Evolutionary conservation across 352 stramenopile species (phyloP).

Genomic region (Phytopythium aichiense): DNA sequence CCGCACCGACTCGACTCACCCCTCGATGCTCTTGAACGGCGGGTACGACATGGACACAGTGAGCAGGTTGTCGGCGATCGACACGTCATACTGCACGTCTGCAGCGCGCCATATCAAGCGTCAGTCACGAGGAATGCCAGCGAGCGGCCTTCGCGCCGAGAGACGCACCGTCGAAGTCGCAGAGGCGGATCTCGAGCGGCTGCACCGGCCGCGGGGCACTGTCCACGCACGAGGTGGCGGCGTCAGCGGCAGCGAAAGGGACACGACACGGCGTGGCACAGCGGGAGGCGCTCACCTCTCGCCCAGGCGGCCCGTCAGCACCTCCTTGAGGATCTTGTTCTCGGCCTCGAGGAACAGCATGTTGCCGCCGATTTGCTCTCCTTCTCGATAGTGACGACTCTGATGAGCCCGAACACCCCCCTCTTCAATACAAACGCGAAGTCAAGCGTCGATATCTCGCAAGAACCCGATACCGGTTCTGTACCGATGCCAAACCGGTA

Average conservation of each 20-base stretch:
- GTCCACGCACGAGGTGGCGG: background rate
- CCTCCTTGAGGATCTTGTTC: slow-evolving; percentile 89
- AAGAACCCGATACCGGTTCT: background rate
- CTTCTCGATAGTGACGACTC: background rate
- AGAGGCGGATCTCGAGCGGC: slow-evolving; percentile 72
- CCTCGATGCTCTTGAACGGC: slow-evolving; percentile 65
- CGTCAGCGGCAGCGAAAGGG: background rate
- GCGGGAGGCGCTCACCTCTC: slow-evolving; percentile 44
- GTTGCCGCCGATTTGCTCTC: background rate
- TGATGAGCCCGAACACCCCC: background rate
- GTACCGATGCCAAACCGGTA: too few species aligned
- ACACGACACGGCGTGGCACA: slow-evolving; percentile 3
- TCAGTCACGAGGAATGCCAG: background rate
- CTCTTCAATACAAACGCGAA: slow-evolving; percentile 4
- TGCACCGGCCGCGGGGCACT: slow-evolving; percentile 75
- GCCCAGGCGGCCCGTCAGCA: slow-evolving; percentile 64
- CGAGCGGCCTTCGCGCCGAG: too few species aligned
- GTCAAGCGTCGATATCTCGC: background rate
- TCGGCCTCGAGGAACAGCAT: slow-evolving; percentile 86
- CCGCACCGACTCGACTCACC: slow-evolving; percentile 18
- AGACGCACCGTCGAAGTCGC: slow-evolving; percentile 77
- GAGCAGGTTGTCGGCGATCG: slow-evolving; percentile 60
- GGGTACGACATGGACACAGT: slow-evolving; percentile 77
- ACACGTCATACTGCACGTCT: slow-evolving; percentile 85
- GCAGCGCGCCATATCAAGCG: slow-evolving; percentile 1